Percentiles rank a stretch among this genome's conserved stretches.
Evolutionary conservation across 768 basidiomycete species (phyloP).

Genomic region (Psilocybe tampanensis): DNA sequence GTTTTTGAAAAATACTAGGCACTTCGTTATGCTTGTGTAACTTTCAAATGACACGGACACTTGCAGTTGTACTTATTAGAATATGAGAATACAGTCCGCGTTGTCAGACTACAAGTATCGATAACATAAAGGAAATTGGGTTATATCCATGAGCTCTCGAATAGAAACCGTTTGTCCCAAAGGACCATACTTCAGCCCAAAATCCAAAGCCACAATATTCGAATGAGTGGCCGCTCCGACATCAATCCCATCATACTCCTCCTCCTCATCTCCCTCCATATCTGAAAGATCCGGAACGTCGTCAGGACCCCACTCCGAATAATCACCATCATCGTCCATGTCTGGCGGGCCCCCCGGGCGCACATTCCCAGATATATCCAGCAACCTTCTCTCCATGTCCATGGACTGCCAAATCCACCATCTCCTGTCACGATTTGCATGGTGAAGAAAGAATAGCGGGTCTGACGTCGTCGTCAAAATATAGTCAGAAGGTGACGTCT

Average conservation of each 20-base stretch:
- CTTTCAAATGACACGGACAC: too few species aligned
- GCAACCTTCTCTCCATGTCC: conserved; percentile 24
- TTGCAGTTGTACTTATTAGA: too few species aligned
- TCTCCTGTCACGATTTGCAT: conserved; percentile 39
- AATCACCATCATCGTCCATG: background rate
- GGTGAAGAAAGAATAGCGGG: conserved; percentile 42
- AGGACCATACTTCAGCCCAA: conserved; percentile 23
- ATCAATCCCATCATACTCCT: background rate
- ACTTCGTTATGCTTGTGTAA: too few species aligned
- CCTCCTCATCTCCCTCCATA: conserved; percentile 2
- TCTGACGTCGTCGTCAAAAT: conserved; percentile 26
- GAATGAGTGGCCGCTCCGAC: conserved; percentile 22
- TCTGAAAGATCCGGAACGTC: background rate
- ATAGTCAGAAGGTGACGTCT: background rate
- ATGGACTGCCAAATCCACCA: conserved; percentile 42
- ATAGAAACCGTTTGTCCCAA: conserved; percentile 28
- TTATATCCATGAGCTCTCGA: conserved; percentile 35
- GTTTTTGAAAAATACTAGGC: too few species aligned
- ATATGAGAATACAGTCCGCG: too few species aligned
- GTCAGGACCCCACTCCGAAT: conserved; percentile 12
- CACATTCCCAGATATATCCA: conserved; percentile 35
- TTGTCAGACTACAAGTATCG: conserved; percentile 28
- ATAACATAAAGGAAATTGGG: conserved; percentile 28
- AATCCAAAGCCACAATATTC: conserved; percentile 33
- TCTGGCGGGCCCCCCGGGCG: too few species aligned